phyloP scores from a whole-genome alignment of 495 filamentous ascomycete species.

The Stereocaulon alpinum region DNA sequence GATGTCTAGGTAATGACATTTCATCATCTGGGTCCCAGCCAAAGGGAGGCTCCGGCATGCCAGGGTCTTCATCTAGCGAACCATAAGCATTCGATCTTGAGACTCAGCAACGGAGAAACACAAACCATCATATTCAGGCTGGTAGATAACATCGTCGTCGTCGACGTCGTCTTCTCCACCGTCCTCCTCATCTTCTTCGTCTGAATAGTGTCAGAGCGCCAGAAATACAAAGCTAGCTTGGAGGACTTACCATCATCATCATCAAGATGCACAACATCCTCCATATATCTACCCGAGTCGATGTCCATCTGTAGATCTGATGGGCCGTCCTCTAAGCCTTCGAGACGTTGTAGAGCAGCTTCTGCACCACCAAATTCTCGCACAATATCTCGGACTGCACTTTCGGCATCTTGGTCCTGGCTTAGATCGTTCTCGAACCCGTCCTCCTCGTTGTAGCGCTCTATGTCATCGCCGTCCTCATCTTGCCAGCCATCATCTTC shows the following conservation, averaged over 20 bases:
- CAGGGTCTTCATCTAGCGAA: constrained; percentile 36
- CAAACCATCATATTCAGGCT: constrained; percentile 30
- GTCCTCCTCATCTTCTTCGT: constrained; percentile 44
- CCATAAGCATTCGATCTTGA: background rate
- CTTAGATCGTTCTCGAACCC: constrained; percentile 40
- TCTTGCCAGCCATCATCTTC: constrained; percentile 53
- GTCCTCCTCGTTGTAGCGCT: constrained; percentile 31
- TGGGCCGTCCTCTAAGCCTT: constrained; percentile 13
- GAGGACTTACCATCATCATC: constrained; percentile 47
- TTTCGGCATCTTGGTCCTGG: constrained; percentile 16
- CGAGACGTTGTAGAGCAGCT: constrained; percentile 20
- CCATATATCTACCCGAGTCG: constrained; percentile 26
- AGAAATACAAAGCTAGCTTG: constrained; percentile 11
- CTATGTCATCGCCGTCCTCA: constrained; percentile 46
- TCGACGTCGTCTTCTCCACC: constrained; percentile 66
- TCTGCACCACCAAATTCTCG: constrained; percentile 19
- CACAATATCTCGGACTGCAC: constrained; percentile 19
- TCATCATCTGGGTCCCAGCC: constrained; percentile 45
- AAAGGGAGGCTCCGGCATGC: constrained; percentile 36
- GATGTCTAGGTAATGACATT: constrained; percentile 34
- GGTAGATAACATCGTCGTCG: constrained; percentile 53
- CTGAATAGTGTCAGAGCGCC: constrained; percentile 16
- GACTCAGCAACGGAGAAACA: no score
- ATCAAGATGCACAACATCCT: constrained; percentile 59
- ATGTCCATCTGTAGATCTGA: constrained; percentile 17